Evolutionary conservation across 2,329 filamentous ascomycete species (phyloP), one percentile per base, ranked within the genome.

Genomic region (Colletotrichum navitas): DNA sequence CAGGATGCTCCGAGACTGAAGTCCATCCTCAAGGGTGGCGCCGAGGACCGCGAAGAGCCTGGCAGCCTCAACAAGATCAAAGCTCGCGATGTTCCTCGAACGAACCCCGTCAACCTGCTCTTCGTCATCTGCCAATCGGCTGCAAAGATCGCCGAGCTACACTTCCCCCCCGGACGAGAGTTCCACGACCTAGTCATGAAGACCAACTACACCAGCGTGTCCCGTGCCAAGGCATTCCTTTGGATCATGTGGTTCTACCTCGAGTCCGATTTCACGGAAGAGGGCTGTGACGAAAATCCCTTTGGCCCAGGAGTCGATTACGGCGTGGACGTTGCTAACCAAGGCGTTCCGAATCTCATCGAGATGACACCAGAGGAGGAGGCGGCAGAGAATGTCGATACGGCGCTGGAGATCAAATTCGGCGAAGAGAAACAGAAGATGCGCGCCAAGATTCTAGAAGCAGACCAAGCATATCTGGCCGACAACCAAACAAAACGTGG

Each of bases 241-340:
- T 99, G 96, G 96, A 85, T 99, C 74, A 97, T 99, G 91, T 99
- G 96, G 96, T 98, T 96, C 86, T 98, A 99, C 79, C 88, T 99
- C 24, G 96, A 99, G 80, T 97, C 95, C 36, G 94, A 98, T 79
- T 98, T 98, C 76, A 93, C 93, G 0, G 90, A 92, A 76, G 93
- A 97, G 77, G 94, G 93, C 67, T 95, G 94, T 55, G 88, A 94
- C 59, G 92, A 93, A 76, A 99, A 99, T 77, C 96, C 96, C 0
- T 99, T 98, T 77, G 96, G 96, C 0, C 80, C 85, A 14, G 91
- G 90, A 16, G 88, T 92, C 2, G 90, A 91, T 77, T 92, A 92
- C 73, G 87, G 85, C 11, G 82, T 89, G 1, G 87, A 89, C 72
- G 88, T 92, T 1, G 88, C 89, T 52, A 92, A 92, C 73, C 90